phyloP scores from a whole-genome alignment of 2,329 filamentous ascomycete genomes.

The Cytospora leucostoma region DNA sequence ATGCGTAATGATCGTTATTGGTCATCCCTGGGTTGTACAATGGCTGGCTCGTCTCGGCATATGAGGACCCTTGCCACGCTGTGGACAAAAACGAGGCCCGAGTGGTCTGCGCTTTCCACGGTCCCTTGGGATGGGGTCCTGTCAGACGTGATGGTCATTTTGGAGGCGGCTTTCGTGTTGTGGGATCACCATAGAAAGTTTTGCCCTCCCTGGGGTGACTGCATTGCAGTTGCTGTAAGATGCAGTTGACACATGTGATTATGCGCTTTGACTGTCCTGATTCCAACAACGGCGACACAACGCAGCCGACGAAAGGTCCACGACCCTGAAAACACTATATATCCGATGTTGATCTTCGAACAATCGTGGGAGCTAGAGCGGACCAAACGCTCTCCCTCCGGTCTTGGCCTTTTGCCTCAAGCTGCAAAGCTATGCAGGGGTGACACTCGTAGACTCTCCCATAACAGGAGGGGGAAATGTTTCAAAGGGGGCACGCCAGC shows the following conservation, averaged over 20 bases:
- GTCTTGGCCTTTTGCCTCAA: not conserved
- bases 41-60: not conserved
- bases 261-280: not conserved
- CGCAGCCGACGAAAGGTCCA: not conserved
- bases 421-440: not conserved
- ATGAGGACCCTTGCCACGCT: not conserved
- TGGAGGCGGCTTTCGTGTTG: not conserved
- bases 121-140: not conserved
- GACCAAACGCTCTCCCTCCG: not conserved
- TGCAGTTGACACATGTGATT: not conserved
- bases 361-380: not conserved
- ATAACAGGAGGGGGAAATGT: no score
- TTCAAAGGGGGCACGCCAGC: no score
- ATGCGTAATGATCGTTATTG: not conserved
- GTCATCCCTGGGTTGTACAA: no score
- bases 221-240: not conserved
- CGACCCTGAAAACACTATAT: not conserved
- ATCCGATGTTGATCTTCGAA: not conserved
- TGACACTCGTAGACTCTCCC: not conserved
- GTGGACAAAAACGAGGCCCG: not conserved
- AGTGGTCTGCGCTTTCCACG: not conserved
- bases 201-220: not conserved
- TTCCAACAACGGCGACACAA: not conserved
- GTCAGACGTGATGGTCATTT: not conserved
- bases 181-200: not conserved